phyloP scores from a whole-genome alignment of 495 filamentous ascomycete species.

The Daldinia bambusicola region DNA sequence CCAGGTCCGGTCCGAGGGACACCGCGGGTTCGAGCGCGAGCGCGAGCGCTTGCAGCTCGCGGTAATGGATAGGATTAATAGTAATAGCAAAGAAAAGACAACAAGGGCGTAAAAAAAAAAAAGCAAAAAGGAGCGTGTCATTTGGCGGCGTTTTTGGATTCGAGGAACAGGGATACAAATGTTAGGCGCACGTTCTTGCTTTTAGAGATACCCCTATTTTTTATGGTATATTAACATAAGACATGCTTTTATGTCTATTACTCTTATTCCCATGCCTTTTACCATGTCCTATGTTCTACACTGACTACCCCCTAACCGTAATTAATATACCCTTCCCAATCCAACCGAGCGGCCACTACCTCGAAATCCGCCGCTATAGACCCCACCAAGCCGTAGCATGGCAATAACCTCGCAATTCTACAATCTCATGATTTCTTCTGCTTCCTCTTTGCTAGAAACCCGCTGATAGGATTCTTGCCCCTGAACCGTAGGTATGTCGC shows the following conservation, averaged over 20 bases:
- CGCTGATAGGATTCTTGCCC: conserved; percentile 45
- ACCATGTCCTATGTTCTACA: too few relatives aligned
- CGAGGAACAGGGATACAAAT: background rate
- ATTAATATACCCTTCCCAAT: too few relatives aligned
- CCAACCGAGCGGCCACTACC: background rate
- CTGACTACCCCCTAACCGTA: background rate
- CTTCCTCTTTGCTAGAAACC: conserved; percentile 18
- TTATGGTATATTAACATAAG: too few relatives aligned
- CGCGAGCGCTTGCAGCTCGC: conserved; percentile 19
- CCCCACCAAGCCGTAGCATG: too few relatives aligned
- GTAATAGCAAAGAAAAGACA: background rate
- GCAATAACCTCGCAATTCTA: background rate
- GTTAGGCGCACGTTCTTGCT: background rate
- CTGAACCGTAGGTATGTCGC: conserved; percentile 56
- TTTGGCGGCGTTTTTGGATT: background rate
- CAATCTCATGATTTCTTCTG: conserved; percentile 7
- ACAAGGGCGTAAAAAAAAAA: background rate
- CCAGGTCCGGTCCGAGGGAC: conserved; percentile 28
- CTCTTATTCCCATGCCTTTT: background rate
- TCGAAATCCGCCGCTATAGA: background rate
- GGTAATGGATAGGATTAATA: background rate
- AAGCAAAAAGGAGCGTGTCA: background rate
- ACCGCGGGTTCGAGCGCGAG: conserved; percentile 32
- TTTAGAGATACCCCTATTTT: background rate
- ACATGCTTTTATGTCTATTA: background rate